Base-by-base conservation (phyloP, 192 early-diverging fungal genomes). In the Lunasporangiospora selenospora region DNA sequence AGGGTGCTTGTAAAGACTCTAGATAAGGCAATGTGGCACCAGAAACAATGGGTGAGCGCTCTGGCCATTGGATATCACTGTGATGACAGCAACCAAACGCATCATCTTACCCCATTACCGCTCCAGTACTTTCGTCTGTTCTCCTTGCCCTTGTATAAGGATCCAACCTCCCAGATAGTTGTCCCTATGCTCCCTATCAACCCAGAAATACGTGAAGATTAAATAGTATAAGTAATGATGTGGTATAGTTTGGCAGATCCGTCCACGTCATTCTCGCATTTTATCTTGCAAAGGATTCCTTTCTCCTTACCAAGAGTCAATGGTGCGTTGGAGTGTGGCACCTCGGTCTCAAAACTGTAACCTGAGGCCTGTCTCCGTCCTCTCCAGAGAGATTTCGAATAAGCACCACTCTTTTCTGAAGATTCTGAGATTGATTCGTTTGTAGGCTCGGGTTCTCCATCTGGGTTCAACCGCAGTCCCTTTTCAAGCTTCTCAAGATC, bases 1-100 rank as follows among this genome's bases (percentile, higher is more conserved):
- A 53, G 82, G 82, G 39, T 84, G 82, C 40, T 65, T 67, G 30
- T 73, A 84, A 21, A 70, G 48, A 44, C 80, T 80, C 82, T 84
- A 32, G 2, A 8, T 4, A 15, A 11, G 21, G 10, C 16, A 60
- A 26, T n/a, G n/a, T n/a, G n/a, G n/a, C n/a, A n/a, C n/a, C n/a
- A n/a, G n/a, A n/a, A n/a, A n/a, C n/a, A n/a, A n/a, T n/a, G n/a
- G n/a, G n/a, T n/a, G n/a, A n/a, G n/a, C n/a, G n/a, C n/a, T n/a
- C n/a, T n/a, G n/a, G n/a, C n/a, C n/a, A n/a, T n/a, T n/a, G n/a
- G n/a, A n/a, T n/a, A n/a, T n/a, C n/a, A n/a, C n/a, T n/a, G n/a
- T n/a, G n/a, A n/a, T n/a, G n/a, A n/a, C n/a, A n/a, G n/a, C n/a
- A n/a, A n/a, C n/a, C n/a, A n/a, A n/a, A n/a, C n/a, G n/a, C n/a